Evolutionary conservation across 306 rosid genomes (phyloP), one percentile per base, ranked within the genome.

Genomic region (Cucurbita moschata): DNA sequence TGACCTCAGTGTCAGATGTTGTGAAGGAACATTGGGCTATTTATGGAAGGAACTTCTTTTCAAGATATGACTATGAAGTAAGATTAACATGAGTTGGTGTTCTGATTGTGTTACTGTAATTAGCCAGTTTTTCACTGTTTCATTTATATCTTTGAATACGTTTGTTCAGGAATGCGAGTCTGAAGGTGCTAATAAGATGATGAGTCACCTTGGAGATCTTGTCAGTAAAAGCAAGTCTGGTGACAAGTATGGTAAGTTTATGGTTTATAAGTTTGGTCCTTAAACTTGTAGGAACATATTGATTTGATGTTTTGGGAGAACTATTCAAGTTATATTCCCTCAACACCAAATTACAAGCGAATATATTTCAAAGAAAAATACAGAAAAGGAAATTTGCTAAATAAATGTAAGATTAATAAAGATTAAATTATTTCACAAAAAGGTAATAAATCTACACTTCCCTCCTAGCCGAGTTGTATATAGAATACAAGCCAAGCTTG

Each of bases 1-100:
- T 91, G 86, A 77, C 88, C 75, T 91, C 96, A n/a, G 96, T 95
- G 12, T 77, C 93, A 39, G 96, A 95, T 57, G 86, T 95, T 13
- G 96, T 81, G 77, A 89, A 75, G 76, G 96, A 89, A 79, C 88
- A 95, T 76, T 95, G 99, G 99, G 96, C 88, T 72, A 84, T 87
- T 73, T 95, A 88, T 63, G 97, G 99, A 82, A 84, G 99, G 79
- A 95, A 91, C 78, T 88, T 89, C 87, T 91, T 95, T 80, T 95
- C 97, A 57, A 84, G 99, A 84, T 95, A 91, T 39, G 99, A 95
- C 85, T 95, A 95, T 19, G 96, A 95, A 85, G 97, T 89, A 71
- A 64, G 87, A 71, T 54, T 49, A 26, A 70, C 53, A 3, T 23
- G 59, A 15, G 26, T 10, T 37, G 23, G 44, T 19, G 6, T 44